Conservation (phyloP, 352 stramenopile species). For the Globisporangium ultimum region DNA sequence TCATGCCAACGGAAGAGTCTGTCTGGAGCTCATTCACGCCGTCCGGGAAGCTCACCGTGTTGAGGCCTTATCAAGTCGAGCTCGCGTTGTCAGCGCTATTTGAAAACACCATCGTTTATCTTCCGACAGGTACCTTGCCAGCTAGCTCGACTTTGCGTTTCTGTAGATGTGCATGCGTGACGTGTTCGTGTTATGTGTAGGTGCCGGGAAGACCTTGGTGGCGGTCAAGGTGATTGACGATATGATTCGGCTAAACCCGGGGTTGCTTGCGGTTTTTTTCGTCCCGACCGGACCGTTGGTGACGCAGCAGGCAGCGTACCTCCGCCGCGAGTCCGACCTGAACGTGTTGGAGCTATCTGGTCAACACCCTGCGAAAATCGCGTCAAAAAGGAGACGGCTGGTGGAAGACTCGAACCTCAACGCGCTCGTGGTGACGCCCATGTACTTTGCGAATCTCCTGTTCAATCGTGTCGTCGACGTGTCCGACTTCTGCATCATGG, state of each 20-base stretch:
- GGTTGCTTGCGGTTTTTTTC: constrained; percentile 57
- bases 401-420: constrained; percentile 24
- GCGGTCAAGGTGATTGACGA: constrained; percentile 71
- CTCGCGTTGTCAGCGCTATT: constrained; percentile 60
- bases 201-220: constrained; percentile 71
- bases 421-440: constrained; percentile 57
- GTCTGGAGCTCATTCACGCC: constrained; percentile 29
- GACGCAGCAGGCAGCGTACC: constrained; percentile 69
- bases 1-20: constrained; percentile 25
- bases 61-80: constrained; percentile 71
- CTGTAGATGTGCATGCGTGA: background rate
- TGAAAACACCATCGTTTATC: constrained; percentile 79
- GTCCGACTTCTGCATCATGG: constrained; percentile 61
- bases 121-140: constrained; percentile 45
- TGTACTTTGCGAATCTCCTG: constrained; percentile 71
- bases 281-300: constrained; percentile 72
- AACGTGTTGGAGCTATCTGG: constrained; percentile 52
- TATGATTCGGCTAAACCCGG: constrained; percentile 56
- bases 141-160: background rate
- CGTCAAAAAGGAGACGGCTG: constrained; percentile 13
- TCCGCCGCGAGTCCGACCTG: constrained; percentile 64
- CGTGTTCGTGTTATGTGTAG: constrained; percentile 10
- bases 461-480: constrained; percentile 28
- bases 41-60: constrained; percentile 36
- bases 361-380: constrained; percentile 27